A percentile compares a stretch with the other conserved stretches of the same genome.
Evolutionary conservation across 1,284 basidiomycete genomes (phyloP).

Genomic region (Mycena sp.): DNA sequence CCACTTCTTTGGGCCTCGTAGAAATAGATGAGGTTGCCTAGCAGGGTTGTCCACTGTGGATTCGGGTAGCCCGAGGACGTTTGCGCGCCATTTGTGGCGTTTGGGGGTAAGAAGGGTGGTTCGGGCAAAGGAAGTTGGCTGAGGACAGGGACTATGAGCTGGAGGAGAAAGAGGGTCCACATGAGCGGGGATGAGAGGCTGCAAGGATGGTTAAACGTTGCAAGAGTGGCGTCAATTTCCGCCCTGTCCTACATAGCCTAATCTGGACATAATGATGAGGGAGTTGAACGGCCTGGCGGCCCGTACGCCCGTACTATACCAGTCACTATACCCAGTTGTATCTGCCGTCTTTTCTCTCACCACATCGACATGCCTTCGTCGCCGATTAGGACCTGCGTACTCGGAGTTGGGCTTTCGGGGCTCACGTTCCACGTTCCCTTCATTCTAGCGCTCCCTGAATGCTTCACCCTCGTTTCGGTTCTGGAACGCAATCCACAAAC

Average conservation of each 20-base stretch:
- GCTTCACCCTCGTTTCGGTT: constrained; percentile 79
- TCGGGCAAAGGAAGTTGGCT: constrained; percentile 73
- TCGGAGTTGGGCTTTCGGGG: constrained; percentile 81
- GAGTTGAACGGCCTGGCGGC: no score
- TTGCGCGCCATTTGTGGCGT: constrained; percentile 63
- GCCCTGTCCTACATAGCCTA: no score
- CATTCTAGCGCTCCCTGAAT: constrained; percentile 75
- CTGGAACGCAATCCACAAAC: constrained; percentile 67
- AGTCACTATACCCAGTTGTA: no score
- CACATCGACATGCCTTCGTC: constrained; percentile 30
- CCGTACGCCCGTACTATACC: no score
- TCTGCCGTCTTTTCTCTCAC: no score
- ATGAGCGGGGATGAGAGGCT: constrained; percentile 22
- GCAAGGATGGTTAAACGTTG: background rate
- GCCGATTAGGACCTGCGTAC: constrained; percentile 75
- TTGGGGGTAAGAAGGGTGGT: constrained; percentile 70
- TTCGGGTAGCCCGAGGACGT: constrained; percentile 66
- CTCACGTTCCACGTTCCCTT: constrained; percentile 85
- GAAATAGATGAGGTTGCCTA: constrained; percentile 87
- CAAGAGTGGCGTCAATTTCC: no score
- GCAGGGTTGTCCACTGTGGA: constrained; percentile 81
- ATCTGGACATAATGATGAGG: no score
- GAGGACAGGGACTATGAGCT: constrained; percentile 31
- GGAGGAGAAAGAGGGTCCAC: constrained; percentile 34
- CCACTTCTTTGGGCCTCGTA: constrained; percentile 94